These are phyloP conservation scores for Zea luxurians DNA, from an alignment of 176 grass and related monocot species.

Conservation along the genomic window DNA sequence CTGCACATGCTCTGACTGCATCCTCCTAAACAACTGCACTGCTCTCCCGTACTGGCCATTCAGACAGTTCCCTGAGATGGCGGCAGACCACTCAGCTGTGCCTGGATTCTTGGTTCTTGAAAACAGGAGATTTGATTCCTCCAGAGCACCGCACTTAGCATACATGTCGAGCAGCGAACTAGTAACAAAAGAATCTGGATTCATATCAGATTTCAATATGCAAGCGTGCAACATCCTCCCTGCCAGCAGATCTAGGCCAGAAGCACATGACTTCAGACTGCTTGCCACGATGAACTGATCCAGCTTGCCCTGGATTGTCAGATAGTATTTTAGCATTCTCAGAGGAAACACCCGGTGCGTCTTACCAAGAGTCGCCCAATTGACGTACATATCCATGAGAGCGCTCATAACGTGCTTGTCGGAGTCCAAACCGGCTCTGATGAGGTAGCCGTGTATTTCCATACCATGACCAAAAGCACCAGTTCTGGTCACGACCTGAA, in stretches of 20 bases:
- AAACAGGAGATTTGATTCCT: slow-evolving; percentile 53
- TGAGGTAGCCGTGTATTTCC: slow-evolving; percentile 64
- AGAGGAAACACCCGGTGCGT: slow-evolving; percentile 25
- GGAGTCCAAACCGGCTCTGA: slow-evolving; percentile 52
- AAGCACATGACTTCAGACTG: slow-evolving; percentile 58
- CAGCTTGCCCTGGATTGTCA: slow-evolving; percentile 42
- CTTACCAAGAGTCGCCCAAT: slow-evolving; percentile 22
- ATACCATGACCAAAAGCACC: slow-evolving; percentile 47
- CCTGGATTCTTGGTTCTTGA: slow-evolving; percentile 42
- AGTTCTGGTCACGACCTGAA: slow-evolving; percentile 43
- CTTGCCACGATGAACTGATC: slow-evolving; percentile 62
- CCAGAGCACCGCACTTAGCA: slow-evolving; percentile 53
- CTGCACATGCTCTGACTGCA: slow-evolving; percentile 45
- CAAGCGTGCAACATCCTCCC: slow-evolving; percentile 56
- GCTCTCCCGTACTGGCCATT: slow-evolving; percentile 56
- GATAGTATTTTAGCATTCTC: slow-evolving; percentile 50
- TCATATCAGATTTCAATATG: slow-evolving; percentile 44
- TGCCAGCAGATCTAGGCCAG: slow-evolving; percentile 46
- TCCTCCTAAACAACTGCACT: slow-evolving; percentile 58
- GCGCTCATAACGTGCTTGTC: slow-evolving; percentile 55
- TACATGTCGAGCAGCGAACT: slow-evolving; percentile 67
- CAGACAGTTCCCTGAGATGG: slow-evolving; percentile 59
- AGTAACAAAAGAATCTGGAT: slow-evolving; percentile 53
- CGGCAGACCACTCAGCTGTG: slow-evolving; percentile 49
- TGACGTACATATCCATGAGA: slow-evolving; percentile 72